phyloP scores from a whole-genome alignment of 73 alveolate species.

The Tetrahymena borealis region DNA sequence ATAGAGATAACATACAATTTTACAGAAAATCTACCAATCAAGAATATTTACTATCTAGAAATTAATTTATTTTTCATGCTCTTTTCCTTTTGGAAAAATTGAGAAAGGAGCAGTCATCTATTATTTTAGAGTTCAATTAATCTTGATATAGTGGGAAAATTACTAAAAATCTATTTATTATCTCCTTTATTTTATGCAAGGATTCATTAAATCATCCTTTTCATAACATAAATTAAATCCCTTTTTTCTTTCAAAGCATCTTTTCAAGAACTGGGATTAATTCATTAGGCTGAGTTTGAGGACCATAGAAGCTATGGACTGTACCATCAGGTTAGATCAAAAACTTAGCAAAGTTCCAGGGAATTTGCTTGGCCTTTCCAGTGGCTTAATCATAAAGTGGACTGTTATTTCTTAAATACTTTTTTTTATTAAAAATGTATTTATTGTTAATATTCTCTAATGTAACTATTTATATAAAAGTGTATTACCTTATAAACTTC shows the following conservation, averaged over 20 bases:
- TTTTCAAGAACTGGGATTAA: neutral
- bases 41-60: too few species aligned
- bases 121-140: too few species aligned
- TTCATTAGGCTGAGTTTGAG: slow-evolving; percentile 35
- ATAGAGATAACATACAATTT: too few species aligned
- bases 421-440: neutral
- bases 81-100: too few species aligned
- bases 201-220: neutral
- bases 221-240: neutral
- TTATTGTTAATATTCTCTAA: too few species aligned
- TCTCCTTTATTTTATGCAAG: too few species aligned
- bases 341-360: slow-evolving; percentile 67
- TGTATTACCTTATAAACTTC: slow-evolving; percentile 38
- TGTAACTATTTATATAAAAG: neutral
- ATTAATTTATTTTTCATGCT: too few species aligned
- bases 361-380: slow-evolving; percentile 10
- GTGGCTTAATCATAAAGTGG: neutral
- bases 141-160: too few species aligned
- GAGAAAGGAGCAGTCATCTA: too few species aligned
- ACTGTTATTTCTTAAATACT: neutral
- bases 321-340: slow-evolving; percentile 48
- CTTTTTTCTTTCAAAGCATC: neutral
- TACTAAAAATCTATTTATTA: too few species aligned
- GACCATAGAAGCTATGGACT: slow-evolving; percentile 30
- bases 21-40: too few species aligned